Base-by-base conservation (phyloP, 169 alveolate genomes). In the Cryptosporidium bovis region DNA sequence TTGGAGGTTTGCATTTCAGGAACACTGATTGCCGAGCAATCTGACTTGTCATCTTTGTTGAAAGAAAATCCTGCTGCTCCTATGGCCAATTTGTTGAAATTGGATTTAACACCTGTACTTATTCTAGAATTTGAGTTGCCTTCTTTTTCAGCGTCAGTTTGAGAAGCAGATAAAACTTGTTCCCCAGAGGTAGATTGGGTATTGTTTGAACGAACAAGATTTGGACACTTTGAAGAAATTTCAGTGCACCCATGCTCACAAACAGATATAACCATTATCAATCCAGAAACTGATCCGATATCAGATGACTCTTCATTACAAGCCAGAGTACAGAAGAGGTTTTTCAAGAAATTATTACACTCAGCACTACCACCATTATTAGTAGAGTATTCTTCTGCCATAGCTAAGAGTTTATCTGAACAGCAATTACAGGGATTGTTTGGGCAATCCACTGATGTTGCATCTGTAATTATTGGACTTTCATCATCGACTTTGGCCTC, bases 281-380 rank as follows among this genome's bases (percentile, higher is more conserved):
- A 56, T 12, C 64, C 64, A 12, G 87, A 77, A 4, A 77, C 15
- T 5, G 87, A 36, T 50, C 87, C 87, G 20, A 62, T 48, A 6
- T 77, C 87, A 1, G 87, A 56, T 2, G 87, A 77, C 71, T 77
- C 87, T 40, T 77, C 87, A 15, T 77, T 77, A 31, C 87, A 77
- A 27, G 87, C 87, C 33, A 77, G 12, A 77, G 87, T 77, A 33
- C 87, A 77, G 64, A 77, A 77, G 6, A 77, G 50, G 31, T 77
- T 77, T 29, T 77, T 77, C 51, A 77, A 60, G 64, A 77, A 77
- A 29, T 51, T 15, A 0, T 51, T 31, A 15, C 87, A 77, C 7
- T 77, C 87, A 0, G 87, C 15, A 27, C 34, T 60, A 15, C 15
- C 34, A 7, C 36, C 77, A 40, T 46, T 62, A 20, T 55, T 33